Conservation (phyloP, 345 rosid species). For the Nephelium lappaceum region DNA sequence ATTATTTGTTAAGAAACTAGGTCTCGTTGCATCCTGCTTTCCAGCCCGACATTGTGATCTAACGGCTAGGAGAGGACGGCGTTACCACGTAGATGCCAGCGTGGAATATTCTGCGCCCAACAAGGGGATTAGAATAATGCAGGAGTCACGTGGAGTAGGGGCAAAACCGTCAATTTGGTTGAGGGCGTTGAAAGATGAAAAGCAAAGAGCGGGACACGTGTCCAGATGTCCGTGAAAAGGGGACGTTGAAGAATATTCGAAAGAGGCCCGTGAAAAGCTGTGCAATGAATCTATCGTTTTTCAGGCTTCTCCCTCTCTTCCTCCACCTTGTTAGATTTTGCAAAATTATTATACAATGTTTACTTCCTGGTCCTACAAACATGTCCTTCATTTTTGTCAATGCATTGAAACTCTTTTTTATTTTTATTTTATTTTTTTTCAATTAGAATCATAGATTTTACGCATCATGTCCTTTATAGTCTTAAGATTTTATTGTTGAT, state of each 20-base stretch:
- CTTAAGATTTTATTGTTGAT: too few species aligned
- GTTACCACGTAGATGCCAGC: conserved; percentile 15
- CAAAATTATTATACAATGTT: too few species aligned
- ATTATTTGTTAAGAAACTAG: too few species aligned
- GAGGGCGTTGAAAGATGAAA: too few species aligned
- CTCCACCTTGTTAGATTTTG: not conserved
- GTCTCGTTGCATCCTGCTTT: too few species aligned
- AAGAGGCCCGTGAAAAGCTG: conserved; percentile 14
- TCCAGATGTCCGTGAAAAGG: not conserved
- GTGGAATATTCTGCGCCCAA: conserved; percentile 44
- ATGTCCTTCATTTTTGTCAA: too few species aligned
- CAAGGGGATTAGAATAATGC: conserved; percentile 21
- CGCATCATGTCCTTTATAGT: too few species aligned
- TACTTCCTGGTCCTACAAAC: too few species aligned
- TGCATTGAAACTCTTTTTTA: too few species aligned
- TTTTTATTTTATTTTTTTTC: too few species aligned
- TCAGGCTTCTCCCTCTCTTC: not conserved
- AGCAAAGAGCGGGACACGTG: not conserved
- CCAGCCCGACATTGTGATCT: not conserved
- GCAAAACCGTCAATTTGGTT: not conserved
- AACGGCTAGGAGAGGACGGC: conserved; percentile 2
- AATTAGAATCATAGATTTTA: too few species aligned
- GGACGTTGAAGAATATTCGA: conserved; percentile 22
- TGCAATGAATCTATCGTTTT: conserved; percentile 22
- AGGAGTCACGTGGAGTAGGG: conserved; percentile 43